Percentiles rank a stretch among this genome's conserved stretches.
Evolutionary conservation across 2,329 filamentous ascomycete species (phyloP).

Genomic region (Colletotrichum karsti): DNA sequence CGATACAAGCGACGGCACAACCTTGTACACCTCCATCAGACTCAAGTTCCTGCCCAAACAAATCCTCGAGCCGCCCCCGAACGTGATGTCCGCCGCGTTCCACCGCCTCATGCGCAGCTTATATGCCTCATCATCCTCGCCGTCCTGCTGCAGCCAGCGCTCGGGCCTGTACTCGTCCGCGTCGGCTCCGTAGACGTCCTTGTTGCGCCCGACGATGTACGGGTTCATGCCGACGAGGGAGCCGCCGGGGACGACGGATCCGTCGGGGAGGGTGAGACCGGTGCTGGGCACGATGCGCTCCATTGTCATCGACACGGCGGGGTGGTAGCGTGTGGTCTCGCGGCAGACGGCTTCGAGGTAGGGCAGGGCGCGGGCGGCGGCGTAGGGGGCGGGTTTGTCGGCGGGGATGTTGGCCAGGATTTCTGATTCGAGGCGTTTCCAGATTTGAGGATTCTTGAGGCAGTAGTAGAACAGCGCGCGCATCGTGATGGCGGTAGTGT

Average conservation of each 20-base stretch:
- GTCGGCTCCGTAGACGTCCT: slow-evolving; percentile 51
- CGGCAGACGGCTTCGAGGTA: slow-evolving; percentile 61
- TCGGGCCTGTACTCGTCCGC: slow-evolving; percentile 54
- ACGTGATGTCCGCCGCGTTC: slow-evolving; percentile 46
- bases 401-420: slow-evolving; percentile 32
- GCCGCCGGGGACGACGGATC: slow-evolving; percentile 43
- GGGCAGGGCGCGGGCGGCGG: slow-evolving; percentile 39
- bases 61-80: slow-evolving; percentile 48
- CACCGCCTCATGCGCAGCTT: slow-evolving; percentile 43
- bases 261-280: slow-evolving; percentile 46
- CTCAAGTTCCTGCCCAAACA: slow-evolving; percentile 48
- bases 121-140: slow-evolving; percentile 42
- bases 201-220: slow-evolving; percentile 48
- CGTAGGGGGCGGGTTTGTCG: slow-evolving; percentile 29
- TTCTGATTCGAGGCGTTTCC: slow-evolving; percentile 43
- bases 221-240: slow-evolving; percentile 51
- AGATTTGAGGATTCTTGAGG: slow-evolving; percentile 39
- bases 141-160: slow-evolving; percentile 51
- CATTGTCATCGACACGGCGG: slow-evolving; percentile 54
- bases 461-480: slow-evolving; percentile 45
- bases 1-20: slow-evolving; percentile 50
- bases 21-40: slow-evolving; percentile 44
- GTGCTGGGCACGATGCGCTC: slow-evolving; percentile 57
- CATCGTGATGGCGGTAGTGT: slow-evolving; percentile 45
- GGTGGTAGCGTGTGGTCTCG: slow-evolving; percentile 59